Base-by-base conservation (phyloP, 352 stramenopile species). In the Globisporangium rhizosaccharum region DNA sequence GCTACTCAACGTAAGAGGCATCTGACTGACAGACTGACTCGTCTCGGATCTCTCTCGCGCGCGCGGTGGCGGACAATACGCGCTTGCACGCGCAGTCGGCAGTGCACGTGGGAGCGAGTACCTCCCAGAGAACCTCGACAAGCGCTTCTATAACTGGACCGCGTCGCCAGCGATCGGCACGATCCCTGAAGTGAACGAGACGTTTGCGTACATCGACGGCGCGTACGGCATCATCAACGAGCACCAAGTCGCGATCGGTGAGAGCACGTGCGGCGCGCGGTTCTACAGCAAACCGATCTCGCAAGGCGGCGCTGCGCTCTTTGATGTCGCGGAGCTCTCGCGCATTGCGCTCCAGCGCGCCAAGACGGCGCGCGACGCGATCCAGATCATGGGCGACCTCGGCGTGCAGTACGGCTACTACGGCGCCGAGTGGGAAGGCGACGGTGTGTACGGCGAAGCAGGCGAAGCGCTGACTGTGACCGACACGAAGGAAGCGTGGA, bases 321-420 rank as follows among this genome's bases (percentile, higher is more conserved):
- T 98, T 62, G 86, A 96, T 47, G 82, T 97, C 41, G 65, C 67
- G 0, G 90, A 90, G 66, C 79, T 98, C 20, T 92, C 88, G 26
- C 77, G 85, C 8, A 88, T 97, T 41, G 90, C 87, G n/a, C 70
- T 97, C 63, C 86, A 97, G 66, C 82, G 92, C 36, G 59, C 79
- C 12, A 80, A 64, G 39, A 96, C 85, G 4, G 90, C 92, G 9
- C 77, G 81, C 49, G 77, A 90, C 61, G 75, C 92, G 20, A 82
- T 96, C 50, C 65, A 91, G 66, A 71, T 97, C 50, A 98, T 98
- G 92, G 95, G 95, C 59, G 76, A 96, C n/a, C 73, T 98, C 11
- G 95, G 85, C 0, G 83, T 92, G 20, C 46, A 95, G 67, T 85
- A 97, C 72, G 94, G 94, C 30, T 98, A 97, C 79, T 98, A 98